Percentiles rank a stretch among this genome's conserved stretches.
These are phyloP conservation scores for Cordyceps cateniannulata DNA, from an alignment of 2,329 filamentous ascomycete species.

Conservation along the genomic window DNA sequence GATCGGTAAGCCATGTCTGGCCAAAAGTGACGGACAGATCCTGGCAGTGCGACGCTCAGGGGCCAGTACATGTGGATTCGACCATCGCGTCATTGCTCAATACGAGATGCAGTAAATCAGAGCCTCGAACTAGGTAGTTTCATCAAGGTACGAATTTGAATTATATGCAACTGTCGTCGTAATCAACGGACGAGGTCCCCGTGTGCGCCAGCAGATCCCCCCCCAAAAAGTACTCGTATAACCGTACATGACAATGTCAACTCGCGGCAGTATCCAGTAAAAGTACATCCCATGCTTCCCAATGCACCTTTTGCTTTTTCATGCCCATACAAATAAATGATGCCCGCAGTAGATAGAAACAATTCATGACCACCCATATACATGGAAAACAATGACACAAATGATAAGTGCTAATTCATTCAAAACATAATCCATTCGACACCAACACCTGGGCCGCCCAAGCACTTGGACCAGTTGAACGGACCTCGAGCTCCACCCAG, in stretches of 20 bases:
- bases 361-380: constrained; percentile 12
- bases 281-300: constrained; percentile 1
- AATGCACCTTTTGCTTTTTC: not conserved
- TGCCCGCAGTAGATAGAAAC: not conserved
- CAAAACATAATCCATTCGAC: constrained; percentile 65
- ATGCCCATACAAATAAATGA: not conserved
- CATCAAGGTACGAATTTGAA: not conserved
- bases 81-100: not conserved
- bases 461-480: constrained; percentile 53
- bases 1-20: not conserved
- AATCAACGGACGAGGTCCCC: not conserved
- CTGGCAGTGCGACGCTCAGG: not conserved
- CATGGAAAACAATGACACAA: constrained; percentile 13
- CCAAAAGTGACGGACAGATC: not conserved
- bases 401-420: constrained; percentile 15
- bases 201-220: not conserved
- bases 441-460: constrained; percentile 49
- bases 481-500: constrained; percentile 39
- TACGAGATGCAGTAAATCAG: not conserved
- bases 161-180: not conserved
- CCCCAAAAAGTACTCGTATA: not conserved
- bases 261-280: not conserved
- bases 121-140: not conserved
- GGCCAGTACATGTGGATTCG: not conserved
- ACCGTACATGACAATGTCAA: not conserved